phyloP scores from a whole-genome alignment of 768 basidiomycete species.

The Zangia roseola region DNA sequence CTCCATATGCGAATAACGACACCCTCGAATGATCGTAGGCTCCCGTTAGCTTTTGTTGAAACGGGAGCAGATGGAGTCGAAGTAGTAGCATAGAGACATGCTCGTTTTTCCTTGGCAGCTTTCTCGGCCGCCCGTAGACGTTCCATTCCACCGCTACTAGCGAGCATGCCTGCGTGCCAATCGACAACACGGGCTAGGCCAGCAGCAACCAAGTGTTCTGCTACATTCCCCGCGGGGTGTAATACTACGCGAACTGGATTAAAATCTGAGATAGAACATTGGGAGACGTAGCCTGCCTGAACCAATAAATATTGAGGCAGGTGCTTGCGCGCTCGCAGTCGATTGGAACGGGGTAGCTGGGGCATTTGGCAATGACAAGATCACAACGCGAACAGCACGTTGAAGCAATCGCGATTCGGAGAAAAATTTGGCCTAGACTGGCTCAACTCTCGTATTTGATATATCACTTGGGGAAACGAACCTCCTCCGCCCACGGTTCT shows the following conservation, averaged over 20 bases:
- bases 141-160: slow-evolving; percentile 82
- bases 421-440: slow-evolving; percentile 84
- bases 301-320: slow-evolving; percentile 89
- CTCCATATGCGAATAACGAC: slow-evolving; percentile 88
- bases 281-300: slow-evolving; percentile 46
- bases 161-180: slow-evolving; percentile 97
- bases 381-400: slow-evolving; percentile 70
- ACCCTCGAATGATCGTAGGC: slow-evolving; percentile 66
- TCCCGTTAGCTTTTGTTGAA: slow-evolving; percentile 49
- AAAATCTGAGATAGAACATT: background rate
- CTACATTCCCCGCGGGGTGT: slow-evolving; percentile 94
- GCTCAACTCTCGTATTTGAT: background rate
- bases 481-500: slow-evolving; percentile 90
- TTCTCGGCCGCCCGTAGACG: slow-evolving; percentile 83
- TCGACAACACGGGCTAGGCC: slow-evolving; percentile 92
- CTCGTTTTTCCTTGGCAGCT: slow-evolving; percentile 71
- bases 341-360: slow-evolving; percentile 80
- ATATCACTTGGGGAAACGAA: slow-evolving; percentile 34
- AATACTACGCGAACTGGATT: slow-evolving; percentile 45
- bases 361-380: slow-evolving; percentile 77
- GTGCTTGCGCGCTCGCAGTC: slow-evolving; percentile 50
- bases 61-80: slow-evolving; percentile 34
- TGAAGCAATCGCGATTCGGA: slow-evolving; percentile 86
- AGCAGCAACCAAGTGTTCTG: slow-evolving; percentile 78
- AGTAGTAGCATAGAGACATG: slow-evolving; percentile 64